Conservation (phyloP, 345 rosid genomes). For the Gossypium thurberi region DNA sequence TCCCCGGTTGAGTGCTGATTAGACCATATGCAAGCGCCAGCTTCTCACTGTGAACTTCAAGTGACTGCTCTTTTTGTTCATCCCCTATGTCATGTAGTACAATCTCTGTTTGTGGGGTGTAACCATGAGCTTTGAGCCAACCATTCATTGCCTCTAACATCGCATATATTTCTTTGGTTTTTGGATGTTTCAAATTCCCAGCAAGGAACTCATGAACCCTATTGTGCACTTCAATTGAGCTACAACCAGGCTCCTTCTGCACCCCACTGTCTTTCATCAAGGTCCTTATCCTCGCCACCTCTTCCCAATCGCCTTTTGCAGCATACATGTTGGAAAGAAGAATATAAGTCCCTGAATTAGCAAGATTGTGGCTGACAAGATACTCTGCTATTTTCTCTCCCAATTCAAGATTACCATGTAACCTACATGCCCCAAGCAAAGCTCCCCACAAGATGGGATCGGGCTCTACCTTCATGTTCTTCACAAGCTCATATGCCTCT, state of each 20-base stretch:
- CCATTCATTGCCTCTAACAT: conserved; percentile 42
- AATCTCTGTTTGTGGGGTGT: conserved; percentile 31
- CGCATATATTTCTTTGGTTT: conserved; percentile 39
- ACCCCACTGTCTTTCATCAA: conserved; percentile 62
- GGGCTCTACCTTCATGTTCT: conserved; percentile 40
- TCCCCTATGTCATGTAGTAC: conserved; percentile 54
- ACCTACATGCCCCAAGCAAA: conserved; percentile 61
- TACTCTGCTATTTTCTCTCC: conserved; percentile 66
- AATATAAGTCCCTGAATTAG: conserved; percentile 56
- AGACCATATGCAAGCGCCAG: conserved; percentile 67
- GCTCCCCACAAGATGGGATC: conserved; percentile 68
- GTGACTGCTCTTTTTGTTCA: conserved; percentile 42
- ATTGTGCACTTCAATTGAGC: conserved; percentile 51
- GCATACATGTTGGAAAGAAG: conserved; percentile 71
- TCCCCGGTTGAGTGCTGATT: conserved; percentile 46
- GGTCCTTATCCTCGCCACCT: conserved; percentile 53
- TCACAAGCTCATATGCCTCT: conserved; percentile 42
- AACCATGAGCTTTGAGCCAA: conserved; percentile 35
- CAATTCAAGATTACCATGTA: conserved; percentile 40
- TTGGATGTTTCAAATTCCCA: conserved; percentile 44
- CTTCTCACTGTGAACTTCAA: conserved; percentile 70
- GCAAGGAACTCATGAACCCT: conserved; percentile 52
- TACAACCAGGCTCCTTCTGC: conserved; percentile 59
- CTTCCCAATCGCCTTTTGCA: conserved; percentile 46
- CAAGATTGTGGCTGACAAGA: conserved; percentile 38